phyloP scores from a whole-genome alignment of 345 rosid species.

The Eucalyptus tenuipes region DNA sequence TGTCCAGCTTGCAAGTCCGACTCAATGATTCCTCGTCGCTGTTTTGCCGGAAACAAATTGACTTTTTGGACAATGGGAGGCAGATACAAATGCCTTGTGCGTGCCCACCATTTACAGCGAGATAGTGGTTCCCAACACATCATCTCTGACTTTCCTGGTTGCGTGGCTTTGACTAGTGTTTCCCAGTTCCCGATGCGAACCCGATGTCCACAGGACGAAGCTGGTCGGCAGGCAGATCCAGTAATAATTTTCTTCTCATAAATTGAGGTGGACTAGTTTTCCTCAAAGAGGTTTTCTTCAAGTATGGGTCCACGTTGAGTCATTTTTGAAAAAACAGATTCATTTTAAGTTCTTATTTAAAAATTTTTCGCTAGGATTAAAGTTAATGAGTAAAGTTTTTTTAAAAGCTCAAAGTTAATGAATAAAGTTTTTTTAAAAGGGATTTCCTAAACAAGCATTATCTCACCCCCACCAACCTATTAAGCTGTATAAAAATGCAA shows the following conservation, averaged over 20 bases:
- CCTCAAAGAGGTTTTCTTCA: neutral
- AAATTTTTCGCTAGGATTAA: neutral
- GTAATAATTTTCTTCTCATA: neutral
- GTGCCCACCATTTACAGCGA: neutral
- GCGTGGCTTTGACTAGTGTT: neutral
- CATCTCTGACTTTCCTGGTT: neutral
- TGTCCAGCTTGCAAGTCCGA: neutral
- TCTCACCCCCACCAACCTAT: neutral
- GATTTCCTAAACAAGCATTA: neutral
- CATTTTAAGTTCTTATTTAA: neutral
- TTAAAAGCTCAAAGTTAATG: neutral
- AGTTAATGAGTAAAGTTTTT: neutral
- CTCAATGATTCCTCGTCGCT: neutral
- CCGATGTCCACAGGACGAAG: neutral
- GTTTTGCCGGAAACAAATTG: neutral
- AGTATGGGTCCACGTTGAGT: neutral
- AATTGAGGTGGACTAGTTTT: neutral
- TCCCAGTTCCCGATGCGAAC: neutral
- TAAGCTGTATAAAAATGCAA: neutral
- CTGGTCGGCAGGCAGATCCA: neutral
- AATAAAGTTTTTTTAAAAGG: neutral
- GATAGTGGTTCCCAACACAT: neutral
- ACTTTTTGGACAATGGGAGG: neutral
- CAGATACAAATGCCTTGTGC: neutral
- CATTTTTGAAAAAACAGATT: neutral